phyloP scores from a whole-genome alignment of 345 rosid species.

The Camelina neglecta region DNA sequence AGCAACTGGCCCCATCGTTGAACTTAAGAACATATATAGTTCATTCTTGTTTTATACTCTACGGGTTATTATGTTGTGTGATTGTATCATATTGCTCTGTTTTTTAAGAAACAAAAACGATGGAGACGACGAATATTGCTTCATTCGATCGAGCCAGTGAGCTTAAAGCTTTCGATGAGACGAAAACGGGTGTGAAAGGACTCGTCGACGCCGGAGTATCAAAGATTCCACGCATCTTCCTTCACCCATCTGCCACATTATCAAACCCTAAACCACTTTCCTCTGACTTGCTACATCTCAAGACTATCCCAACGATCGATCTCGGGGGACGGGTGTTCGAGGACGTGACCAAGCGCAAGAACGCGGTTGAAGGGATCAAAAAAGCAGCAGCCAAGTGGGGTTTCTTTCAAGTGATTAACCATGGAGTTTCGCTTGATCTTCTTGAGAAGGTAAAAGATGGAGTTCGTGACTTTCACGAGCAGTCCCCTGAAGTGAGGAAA shows the following conservation, averaged over 20 bases:
- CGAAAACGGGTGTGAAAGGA: slow-evolving; percentile 49
- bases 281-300: background rate
- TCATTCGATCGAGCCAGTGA: slow-evolving; percentile 33
- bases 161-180: slow-evolving; percentile 48
- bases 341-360: slow-evolving; percentile 4
- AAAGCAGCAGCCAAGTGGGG: slow-evolving; percentile 44
- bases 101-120: slow-evolving; percentile 6
- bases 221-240: slow-evolving; percentile 45
- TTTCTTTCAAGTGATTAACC: slow-evolving; percentile 45
- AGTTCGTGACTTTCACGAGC: slow-evolving; percentile 42
- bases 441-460: slow-evolving; percentile 36
- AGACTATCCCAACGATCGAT: slow-evolving; percentile 41
- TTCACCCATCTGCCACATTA: slow-evolving; percentile 13
- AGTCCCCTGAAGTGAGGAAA: slow-evolving; percentile 31
- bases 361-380: slow-evolving; percentile 1
- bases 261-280: slow-evolving; percentile 18
- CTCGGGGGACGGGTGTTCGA: slow-evolving; percentile 13
- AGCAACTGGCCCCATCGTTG: background rate
- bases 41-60: background rate
- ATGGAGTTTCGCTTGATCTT: slow-evolving; percentile 37
- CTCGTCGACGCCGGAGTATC: slow-evolving; percentile 42
- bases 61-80: background rate
- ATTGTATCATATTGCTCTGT: background rate
- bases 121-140: slow-evolving; percentile 18
- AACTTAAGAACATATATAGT: background rate